A percentile compares a stretch with the other conserved stretches of the same genome.
Evolutionary conservation across 495 filamentous ascomycete species (phyloP).

Genomic region (Aspergillus sclerotiicarbonarius): DNA sequence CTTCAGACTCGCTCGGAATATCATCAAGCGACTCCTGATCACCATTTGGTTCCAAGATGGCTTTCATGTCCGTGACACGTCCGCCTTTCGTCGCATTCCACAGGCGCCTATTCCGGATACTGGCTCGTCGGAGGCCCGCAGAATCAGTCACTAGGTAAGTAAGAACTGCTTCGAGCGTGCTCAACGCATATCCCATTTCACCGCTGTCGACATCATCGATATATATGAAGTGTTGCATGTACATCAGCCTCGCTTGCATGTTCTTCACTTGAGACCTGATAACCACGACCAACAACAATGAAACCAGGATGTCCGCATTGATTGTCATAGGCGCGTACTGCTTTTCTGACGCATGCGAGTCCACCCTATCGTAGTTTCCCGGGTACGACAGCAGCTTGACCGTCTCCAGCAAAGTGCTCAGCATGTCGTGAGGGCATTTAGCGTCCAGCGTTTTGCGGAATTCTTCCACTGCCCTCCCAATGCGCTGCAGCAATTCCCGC

Average conservation of each 20-base stretch:
- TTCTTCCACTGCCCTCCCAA: slow-evolving; percentile 78
- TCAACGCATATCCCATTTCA: slow-evolving; percentile 95
- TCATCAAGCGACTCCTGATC: slow-evolving; percentile 48
- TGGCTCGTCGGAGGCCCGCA: slow-evolving; percentile 75
- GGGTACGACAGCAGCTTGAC: slow-evolving; percentile 74
- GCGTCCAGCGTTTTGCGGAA: slow-evolving; percentile 85
- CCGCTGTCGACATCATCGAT: slow-evolving; percentile 96
- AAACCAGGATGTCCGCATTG: slow-evolving; percentile 95
- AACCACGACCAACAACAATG: slow-evolving; percentile 85
- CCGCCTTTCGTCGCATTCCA: slow-evolving; percentile 85
- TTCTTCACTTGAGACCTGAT: slow-evolving; percentile 88
- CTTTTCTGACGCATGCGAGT: slow-evolving; percentile 54
- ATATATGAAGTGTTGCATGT: slow-evolving; percentile 96
- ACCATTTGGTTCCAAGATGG: slow-evolving; percentile 70
- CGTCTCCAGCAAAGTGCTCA: slow-evolving; percentile 81
- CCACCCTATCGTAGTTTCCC: slow-evolving; percentile 35
- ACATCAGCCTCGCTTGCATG: slow-evolving; percentile 80
- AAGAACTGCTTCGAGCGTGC: slow-evolving; percentile 93
- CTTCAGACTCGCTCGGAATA: slow-evolving; percentile 36
- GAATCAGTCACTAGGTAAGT: slow-evolving; percentile 86
- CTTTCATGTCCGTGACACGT: slow-evolving; percentile 68
- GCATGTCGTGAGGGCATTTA: slow-evolving; percentile 91
- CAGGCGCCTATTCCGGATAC: slow-evolving; percentile 76
- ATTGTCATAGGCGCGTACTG: slow-evolving; percentile 66
- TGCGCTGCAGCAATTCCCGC: slow-evolving; percentile 65